Conservation (phyloP, 129 eudicot genomes). For the Escallonia herrerae region DNA sequence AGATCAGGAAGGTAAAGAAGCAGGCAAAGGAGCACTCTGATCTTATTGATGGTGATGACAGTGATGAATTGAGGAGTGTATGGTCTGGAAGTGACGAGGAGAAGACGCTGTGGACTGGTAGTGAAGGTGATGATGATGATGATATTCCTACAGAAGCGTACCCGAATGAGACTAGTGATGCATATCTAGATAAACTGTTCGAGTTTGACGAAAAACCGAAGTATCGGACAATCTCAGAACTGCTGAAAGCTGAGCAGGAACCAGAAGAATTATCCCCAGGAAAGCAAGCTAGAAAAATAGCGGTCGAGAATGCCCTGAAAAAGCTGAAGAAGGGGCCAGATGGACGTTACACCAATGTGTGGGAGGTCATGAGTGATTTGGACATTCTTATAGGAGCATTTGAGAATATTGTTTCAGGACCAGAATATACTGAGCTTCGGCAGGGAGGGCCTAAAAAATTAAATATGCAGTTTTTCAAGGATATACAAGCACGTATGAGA, state of each 20-base stretch:
- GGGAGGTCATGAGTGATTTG: constrained; percentile 96
- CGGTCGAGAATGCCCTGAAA: constrained; percentile 83
- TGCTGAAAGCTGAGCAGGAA: constrained; percentile 66
- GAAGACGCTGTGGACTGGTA: constrained; percentile 85
- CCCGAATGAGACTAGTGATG: constrained; percentile 83
- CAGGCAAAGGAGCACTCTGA: constrained; percentile 66
- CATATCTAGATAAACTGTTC: constrained; percentile 64
- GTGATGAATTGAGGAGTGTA: constrained; percentile 76
- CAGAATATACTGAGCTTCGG: constrained; percentile 84
- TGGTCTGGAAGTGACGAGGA: constrained; percentile 94
- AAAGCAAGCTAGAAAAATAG: constrained; percentile 77
- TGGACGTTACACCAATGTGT: constrained; percentile 82
- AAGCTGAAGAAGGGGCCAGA: constrained; percentile 90
- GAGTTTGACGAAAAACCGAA: constrained; percentile 85
- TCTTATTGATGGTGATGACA: constrained; percentile 78
- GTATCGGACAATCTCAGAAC: constrained; percentile 58
- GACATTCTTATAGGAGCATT: constrained; percentile 90
- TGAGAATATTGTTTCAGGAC: constrained; percentile 89
- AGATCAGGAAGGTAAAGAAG: constrained; percentile 65
- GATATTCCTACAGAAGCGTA: constrained; percentile 73
- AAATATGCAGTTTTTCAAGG: constrained; percentile 87
- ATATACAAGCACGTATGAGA: constrained; percentile 87
- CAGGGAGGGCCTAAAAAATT: constrained; percentile 83
- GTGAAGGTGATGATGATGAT: constrained; percentile 67
- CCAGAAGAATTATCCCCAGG: constrained; percentile 88